A percentile compares a stretch with the other conserved stretches of the same genome.
phyloP scores from a whole-genome alignment of 202 grass and related monocot genomes.

The Panicum hallii region DNA sequence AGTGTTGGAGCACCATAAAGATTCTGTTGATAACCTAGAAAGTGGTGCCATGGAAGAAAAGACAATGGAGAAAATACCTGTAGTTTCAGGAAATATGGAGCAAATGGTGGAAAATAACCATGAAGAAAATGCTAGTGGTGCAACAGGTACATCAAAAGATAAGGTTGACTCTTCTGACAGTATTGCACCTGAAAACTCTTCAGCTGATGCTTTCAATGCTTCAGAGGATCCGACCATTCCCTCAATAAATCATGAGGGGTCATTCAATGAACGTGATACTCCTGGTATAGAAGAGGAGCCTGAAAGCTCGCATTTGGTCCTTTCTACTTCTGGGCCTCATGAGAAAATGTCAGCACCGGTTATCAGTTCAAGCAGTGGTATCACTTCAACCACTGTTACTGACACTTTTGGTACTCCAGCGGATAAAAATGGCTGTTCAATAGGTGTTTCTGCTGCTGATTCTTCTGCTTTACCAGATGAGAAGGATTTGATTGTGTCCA shows the following conservation, averaged over 20 bases:
- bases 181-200: conserved; percentile 16
- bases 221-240: conserved; percentile 35
- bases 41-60: conserved; percentile 41
- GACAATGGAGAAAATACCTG: conserved; percentile 35
- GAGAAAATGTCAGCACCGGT: conserved; percentile 29
- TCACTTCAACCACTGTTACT: conserved; percentile 25
- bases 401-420: conserved; percentile 17
- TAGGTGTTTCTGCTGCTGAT: conserved; percentile 23
- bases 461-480: conserved; percentile 38
- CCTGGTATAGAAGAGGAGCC: conserved; percentile 46
- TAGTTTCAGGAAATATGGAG: conserved; percentile 39
- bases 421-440: conserved; percentile 45
- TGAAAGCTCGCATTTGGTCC: conserved; percentile 26
- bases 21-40: conserved; percentile 40
- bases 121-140: conserved; percentile 38
- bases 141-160: conserved; percentile 39
- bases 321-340: conserved; percentile 27
- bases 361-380: conserved; percentile 31
- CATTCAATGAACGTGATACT: conserved; percentile 30
- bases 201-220: conserved; percentile 27
- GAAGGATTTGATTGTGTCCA: conserved; percentile 29
- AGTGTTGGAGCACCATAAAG: conserved; percentile 38
- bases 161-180: conserved; percentile 28
- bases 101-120: conserved; percentile 29
- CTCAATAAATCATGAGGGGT: conserved; percentile 33